Conservation (phyloP, 768 basidiomycete species). For the Lenzites betulinus region DNA sequence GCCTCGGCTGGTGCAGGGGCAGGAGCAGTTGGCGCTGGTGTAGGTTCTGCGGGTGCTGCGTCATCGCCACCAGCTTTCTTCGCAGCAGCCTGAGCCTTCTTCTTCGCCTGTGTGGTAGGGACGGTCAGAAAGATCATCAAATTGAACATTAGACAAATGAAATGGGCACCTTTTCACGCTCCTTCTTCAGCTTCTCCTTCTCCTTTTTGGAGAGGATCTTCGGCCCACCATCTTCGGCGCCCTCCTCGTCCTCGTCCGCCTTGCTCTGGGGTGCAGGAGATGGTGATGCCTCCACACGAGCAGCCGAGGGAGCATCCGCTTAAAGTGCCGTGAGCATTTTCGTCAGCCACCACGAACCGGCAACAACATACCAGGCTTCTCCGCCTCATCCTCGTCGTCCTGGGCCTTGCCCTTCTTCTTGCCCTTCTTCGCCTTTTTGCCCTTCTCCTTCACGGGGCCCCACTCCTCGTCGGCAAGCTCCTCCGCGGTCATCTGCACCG, state of each 20-base stretch:
- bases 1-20: slow-evolving; percentile 47
- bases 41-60: slow-evolving; percentile 31
- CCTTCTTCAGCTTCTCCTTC: slow-evolving; percentile 97
- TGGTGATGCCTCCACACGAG: slow-evolving; percentile 35
- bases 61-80: slow-evolving; percentile 56
- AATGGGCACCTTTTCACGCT: slow-evolving; percentile 80
- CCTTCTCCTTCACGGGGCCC: slow-evolving; percentile 33
- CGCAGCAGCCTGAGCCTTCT: slow-evolving; percentile 89
- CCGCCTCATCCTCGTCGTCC: slow-evolving; percentile 8
- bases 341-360: not conserved
- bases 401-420: slow-evolving; percentile 41
- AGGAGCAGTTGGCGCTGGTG: slow-evolving; percentile 34
- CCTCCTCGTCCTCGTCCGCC: slow-evolving; percentile 37
- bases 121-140: no score
- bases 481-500: slow-evolving; percentile 42
- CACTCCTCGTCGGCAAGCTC: slow-evolving; percentile 52
- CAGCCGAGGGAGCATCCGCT: slow-evolving; percentile 18
- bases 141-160: not conserved
- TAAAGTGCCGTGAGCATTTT: not conserved
- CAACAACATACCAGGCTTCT: slow-evolving; percentile 7
- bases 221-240: slow-evolving; percentile 52
- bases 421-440: slow-evolving; percentile 45
- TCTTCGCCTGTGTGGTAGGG: slow-evolving; percentile 69
- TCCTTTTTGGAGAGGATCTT: slow-evolving; percentile 91
- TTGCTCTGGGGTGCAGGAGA: slow-evolving; percentile 32